Evolutionary conservation across 148 eudicot genomes (phyloP).

Genomic region (Spergularia bocconei): DNA sequence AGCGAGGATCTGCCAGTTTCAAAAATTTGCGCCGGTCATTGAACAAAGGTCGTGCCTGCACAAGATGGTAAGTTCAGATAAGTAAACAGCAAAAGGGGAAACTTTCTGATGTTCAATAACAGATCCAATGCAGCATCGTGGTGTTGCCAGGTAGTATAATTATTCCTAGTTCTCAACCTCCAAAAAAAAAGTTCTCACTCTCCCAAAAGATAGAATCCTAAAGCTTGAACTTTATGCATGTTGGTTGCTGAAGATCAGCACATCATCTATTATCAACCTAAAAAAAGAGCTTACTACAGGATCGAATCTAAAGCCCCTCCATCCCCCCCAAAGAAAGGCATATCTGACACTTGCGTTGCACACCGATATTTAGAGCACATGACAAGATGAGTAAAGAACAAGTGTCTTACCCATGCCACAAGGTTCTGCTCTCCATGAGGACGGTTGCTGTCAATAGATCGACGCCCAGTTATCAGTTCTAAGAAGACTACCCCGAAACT

Average conservation of each 20-base stretch:
- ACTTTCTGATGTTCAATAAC: not conserved
- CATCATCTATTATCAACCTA: not conserved
- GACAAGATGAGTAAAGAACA: not conserved
- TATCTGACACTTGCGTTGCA: not conserved
- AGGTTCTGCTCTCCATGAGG: conserved; percentile 84
- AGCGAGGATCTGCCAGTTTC: conserved; percentile 64
- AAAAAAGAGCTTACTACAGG: too few relatives aligned
- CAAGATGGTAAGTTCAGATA: not conserved
- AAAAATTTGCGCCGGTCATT: conserved; percentile 64
- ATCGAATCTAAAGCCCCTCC: too few relatives aligned
- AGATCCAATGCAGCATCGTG: not conserved
- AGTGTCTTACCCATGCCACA: conserved; percentile 70
- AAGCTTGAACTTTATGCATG: too few relatives aligned
- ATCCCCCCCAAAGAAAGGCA: not conserved
- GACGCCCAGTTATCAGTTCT: conserved; percentile 85
- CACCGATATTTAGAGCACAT: not conserved
- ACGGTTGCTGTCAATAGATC: conserved; percentile 65
- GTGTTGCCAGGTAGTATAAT: too few relatives aligned
- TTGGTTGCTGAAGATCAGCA: not conserved
- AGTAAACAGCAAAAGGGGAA: conserved; percentile 1
- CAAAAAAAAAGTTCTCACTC: too few relatives aligned
- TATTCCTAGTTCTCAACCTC: too few relatives aligned
- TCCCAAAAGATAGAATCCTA: too few relatives aligned
- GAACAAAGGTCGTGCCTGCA: conserved; percentile 85
- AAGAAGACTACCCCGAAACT: conserved; percentile 89